These are phyloP conservation scores for Punica granatum DNA, from an alignment of 345 rosid species.

Conservation along the genomic window DNA sequence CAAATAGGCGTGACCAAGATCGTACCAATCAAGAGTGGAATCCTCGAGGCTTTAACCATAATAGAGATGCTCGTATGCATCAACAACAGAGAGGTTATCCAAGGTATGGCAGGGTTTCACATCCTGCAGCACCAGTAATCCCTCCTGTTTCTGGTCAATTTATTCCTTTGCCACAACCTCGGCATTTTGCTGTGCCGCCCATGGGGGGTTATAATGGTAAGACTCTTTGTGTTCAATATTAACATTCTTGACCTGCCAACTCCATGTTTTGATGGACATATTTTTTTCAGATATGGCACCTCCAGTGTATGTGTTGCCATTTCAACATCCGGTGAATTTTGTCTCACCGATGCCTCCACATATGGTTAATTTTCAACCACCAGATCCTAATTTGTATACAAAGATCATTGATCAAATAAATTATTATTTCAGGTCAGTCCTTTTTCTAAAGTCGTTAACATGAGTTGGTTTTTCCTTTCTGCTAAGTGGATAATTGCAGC, in stretches of 20 bases:
- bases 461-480: not conserved
- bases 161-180: constrained; percentile 40
- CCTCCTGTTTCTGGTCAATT: constrained; percentile 32
- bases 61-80: constrained; percentile 56
- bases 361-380: constrained; percentile 8
- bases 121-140: constrained; percentile 32
- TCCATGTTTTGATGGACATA: constrained; percentile 16
- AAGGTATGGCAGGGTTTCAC: constrained; percentile 41
- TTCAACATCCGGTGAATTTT: constrained; percentile 24
- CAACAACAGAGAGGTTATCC: constrained; percentile 48
- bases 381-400: constrained; percentile 11
- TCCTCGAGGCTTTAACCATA: constrained; percentile 46
- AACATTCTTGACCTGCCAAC: not conserved
- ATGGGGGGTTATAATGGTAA: not conserved
- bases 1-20: constrained; percentile 73
- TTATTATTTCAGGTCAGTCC: constrained; percentile 37
- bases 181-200: constrained; percentile 47
- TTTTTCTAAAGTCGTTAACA: not conserved
- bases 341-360: constrained; percentile 13
- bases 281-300: constrained; percentile 41
- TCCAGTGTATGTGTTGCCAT: constrained; percentile 33
- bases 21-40: constrained; percentile 61
- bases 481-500: not conserved
- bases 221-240: not conserved
- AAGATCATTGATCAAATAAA: constrained; percentile 18